Base-by-base conservation (phyloP, 768 basidiomycete genomes). In the Coprinopsis sp. region DNA sequence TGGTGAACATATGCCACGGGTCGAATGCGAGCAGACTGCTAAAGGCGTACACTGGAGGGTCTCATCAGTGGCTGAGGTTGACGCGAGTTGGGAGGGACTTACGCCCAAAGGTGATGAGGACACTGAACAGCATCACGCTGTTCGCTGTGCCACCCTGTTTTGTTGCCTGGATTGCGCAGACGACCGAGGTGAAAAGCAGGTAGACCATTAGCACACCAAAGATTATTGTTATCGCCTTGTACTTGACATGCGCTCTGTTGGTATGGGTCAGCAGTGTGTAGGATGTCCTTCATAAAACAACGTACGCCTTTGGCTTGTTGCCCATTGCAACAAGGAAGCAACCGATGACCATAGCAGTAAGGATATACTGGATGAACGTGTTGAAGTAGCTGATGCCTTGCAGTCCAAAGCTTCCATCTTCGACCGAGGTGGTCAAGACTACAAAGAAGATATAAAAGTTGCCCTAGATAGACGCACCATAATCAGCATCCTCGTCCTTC, bases 371-470 rank as follows among this genome's bases (percentile, higher is more conserved):
- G 8, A 38, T 56, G 11, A 91, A 59, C 14, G 78, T 77, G 58
- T 94, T 94, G 54, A 91, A 77, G 50, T 83, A 82, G 52, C 69
- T 71, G 56, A 94, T 86, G 11, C 77, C 73, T 1, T 69, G 50
- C 49, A 92, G 66, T 4, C 71, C 66, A 56, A 94, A 91, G 0
- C 76, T 76, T 8, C 74, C 68, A 48, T 84, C 81, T 55, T 97
- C 91, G 46, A 97, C 59, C 0, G 93, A 91, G 5, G 87, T 86
- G 3, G 93, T 95, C 24, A 98, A 67, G 23, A 98, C 84, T 58
- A 93, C 92, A 61, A 95, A 97, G 68, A 94, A 95, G 24, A 95
- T 65, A 63, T 90, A 97, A 63, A 91, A 93, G 58, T 95, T 97
- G n/a, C 91, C 94, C 83, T 93, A 49, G 1, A 50, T 8, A 27